Evolutionary conservation across 331 rosid genomes (phyloP).

Genomic region (Malus hybrid): DNA sequence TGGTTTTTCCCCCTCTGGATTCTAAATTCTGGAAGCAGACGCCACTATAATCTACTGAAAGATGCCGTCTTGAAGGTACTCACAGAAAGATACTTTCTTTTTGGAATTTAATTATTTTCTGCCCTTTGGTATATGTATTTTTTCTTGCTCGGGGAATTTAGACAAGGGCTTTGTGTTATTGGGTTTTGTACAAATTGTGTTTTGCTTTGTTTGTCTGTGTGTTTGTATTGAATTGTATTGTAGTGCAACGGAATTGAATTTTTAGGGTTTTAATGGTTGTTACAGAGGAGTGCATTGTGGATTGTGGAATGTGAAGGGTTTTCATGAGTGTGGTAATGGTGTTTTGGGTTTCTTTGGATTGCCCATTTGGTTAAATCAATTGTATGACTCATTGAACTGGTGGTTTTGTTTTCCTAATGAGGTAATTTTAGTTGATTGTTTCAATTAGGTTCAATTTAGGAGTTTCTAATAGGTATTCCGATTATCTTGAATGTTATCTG

Average conservation of each 20-base stretch:
- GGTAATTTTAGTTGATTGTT: neutral
- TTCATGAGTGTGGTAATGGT: conserved; percentile 27
- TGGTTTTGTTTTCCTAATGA: conserved; percentile 6
- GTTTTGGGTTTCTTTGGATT: conserved; percentile 35
- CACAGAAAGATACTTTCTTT: neutral
- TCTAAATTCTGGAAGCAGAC: conserved; percentile 16
- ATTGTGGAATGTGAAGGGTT: conserved; percentile 31
- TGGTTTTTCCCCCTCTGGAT: conserved; percentile 14
- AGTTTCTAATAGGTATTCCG: neutral
- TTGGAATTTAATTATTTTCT: neutral
- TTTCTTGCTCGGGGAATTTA: neutral
- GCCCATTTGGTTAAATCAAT: conserved; percentile 36
- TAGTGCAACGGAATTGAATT: conserved; percentile 20
- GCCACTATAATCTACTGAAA: conserved; percentile 3
- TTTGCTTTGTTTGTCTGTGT: conserved; percentile 3
- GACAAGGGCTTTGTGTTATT: conserved; percentile 5
- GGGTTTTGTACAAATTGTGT: conserved; percentile 13
- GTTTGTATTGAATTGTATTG: conserved; percentile 7
- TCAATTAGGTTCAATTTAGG: neutral
- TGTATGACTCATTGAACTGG: conserved; percentile 29
- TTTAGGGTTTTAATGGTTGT: conserved; percentile 46
- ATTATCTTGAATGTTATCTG: neutral
- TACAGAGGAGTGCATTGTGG: conserved; percentile 48
- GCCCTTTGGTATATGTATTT: neutral
- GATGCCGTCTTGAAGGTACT: conserved; percentile 27